Base-by-base conservation (phyloP, 2,329 filamentous ascomycete genomes). In the Chrysoporthe puriensis region DNA sequence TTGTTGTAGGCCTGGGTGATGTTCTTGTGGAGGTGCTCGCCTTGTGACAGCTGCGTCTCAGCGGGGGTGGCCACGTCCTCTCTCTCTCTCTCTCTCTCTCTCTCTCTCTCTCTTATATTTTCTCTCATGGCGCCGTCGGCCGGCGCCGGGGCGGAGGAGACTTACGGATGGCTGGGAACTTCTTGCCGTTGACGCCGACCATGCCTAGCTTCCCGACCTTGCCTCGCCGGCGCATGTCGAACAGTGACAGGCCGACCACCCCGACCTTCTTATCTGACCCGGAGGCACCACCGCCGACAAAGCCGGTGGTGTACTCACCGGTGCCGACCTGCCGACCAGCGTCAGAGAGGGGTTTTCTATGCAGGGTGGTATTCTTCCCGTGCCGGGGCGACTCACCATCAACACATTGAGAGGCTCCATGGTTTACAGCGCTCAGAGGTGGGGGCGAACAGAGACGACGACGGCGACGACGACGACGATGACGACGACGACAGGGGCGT, bases 251-350 rank as follows among this genome's bases (percentile, higher is more conserved):
- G 52, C 92, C 94, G 21, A 97, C 94, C 11, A 97, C 95, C 68
- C 95, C 94, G 62, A 97, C 91, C 80, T 97, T 97, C 84, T 97
- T 97, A 85, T 97, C 95, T 62, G 93, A 97, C 13, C 87, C 90
- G 4, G 93, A 97, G 63, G 90, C 91, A 69, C 90, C 91, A 69
- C 89, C 90, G 67, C 92, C 93, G 67, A 97, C 94, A 74, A 96
- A 97, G 67, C 94, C 94, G 56, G 95, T 97, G 74, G 95, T 97
- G 85, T 97, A 97, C 85, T 97, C 94, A 75, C 94, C 95, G 13
- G 94, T 97, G 72, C 94, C 94, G 68, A 97, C 88, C 91, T 90
- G 69, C 62, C 32, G 42, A 42, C n/a, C 26, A 44, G 34, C 52
- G 44, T 64, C 32, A 65, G 67, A 74, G 58, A 73, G 48, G 59